Evolutionary conservation across 345 rosid species (phyloP).

Genomic region (Firmiana major): DNA sequence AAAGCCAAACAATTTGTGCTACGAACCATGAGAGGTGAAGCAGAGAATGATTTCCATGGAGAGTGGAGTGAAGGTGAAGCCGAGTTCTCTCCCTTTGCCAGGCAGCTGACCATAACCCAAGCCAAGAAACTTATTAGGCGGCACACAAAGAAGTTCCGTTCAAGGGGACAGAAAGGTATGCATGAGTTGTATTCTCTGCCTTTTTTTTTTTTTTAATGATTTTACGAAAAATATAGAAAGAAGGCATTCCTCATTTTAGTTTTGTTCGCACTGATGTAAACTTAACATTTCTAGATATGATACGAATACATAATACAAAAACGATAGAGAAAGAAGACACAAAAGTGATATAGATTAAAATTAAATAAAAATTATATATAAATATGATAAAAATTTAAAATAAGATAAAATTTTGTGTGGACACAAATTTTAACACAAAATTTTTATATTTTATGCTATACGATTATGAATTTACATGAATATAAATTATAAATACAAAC

Average conservation of each 20-base stretch:
- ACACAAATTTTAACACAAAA: too few relatives aligned
- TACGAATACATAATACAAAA: too few relatives aligned
- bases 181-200: not conserved
- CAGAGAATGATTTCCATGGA: slow-evolving; percentile 71
- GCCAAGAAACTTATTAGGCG: slow-evolving; percentile 81
- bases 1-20: slow-evolving; percentile 91
- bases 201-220: not conserved
- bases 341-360: too few relatives aligned
- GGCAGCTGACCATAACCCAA: slow-evolving; percentile 89
- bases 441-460: too few relatives aligned
- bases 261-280: not conserved
- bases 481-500: too few relatives aligned
- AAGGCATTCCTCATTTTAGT: not conserved
- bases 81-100: slow-evolving; percentile 80
- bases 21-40: slow-evolving; percentile 93
- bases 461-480: too few relatives aligned
- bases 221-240: not conserved
- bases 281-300: too few relatives aligned
- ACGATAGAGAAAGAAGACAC: too few relatives aligned
- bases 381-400: too few relatives aligned
- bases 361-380: too few relatives aligned
- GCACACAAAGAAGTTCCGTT: slow-evolving; percentile 81
- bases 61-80: slow-evolving; percentile 93
- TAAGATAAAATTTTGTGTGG: too few relatives aligned
- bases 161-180: slow-evolving; percentile 75